Evolutionary conservation across 371 early-diverging fungal genomes (phyloP), one percentile per base, ranked within the genome.

Genomic region (Lichtheimia ornata): DNA sequence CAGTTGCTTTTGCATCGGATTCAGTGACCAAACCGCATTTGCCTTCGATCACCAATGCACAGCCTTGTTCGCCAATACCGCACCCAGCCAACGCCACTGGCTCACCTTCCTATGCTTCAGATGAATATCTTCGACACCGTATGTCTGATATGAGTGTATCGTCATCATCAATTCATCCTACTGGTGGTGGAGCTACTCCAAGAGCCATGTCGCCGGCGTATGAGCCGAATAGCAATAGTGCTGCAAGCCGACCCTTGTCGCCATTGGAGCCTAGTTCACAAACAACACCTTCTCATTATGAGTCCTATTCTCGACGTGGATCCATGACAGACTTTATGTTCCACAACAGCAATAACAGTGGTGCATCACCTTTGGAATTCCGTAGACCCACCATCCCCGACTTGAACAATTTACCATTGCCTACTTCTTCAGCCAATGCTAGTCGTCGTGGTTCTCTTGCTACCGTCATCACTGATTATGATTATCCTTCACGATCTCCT

Each of bases 111-210:
- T 40, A 41, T 56, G 41, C 41, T 44, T 56, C 73, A 12, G 80
- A 80, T 58, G 80, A 80, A 43, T 71, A 68, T 35, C 63, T 80
- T 49, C 73, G 77, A 53, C 77, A 77, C 49, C 59, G 80, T 12
- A 65, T 80, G 70, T 80, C 80, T 7, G 77, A 73, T 57, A 74
- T 80, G 77, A 71, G 71, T 25, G 70, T 79, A 25, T 61, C 59
- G 25, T 28, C 35, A 4, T 35, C 35, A 35, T 35, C 35, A 35
- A 35, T 35, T 35, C 35, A 35, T 35, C 35, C 35, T 9, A 35
- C 35, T 1, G 35, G 35, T 30, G 30, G 30, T 35, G 35, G 11
- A 7, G 30, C 49, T 28, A 59, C 50, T 35, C 47, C 50, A 35
- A 25, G 41, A 24, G 59, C 51, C 41, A 59, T 42, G 59, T 59